Base-by-base conservation (phyloP, 2,329 filamentous ascomycete species). In the Periglandula ipomoeae region DNA sequence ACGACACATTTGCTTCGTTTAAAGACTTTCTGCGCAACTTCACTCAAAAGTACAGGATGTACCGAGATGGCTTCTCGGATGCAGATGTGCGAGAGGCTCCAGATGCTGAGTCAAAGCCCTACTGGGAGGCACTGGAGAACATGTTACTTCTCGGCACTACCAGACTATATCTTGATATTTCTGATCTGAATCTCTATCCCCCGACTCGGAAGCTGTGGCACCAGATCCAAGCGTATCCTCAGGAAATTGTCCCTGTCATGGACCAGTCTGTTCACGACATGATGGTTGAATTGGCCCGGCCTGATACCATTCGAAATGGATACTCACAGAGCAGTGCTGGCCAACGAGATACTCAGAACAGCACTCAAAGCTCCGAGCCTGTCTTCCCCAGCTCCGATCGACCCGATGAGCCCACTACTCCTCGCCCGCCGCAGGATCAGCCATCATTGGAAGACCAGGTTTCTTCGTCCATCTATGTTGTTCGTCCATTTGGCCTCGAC, bases 161-260 rank as follows among this genome's bases (percentile, higher is more conserved):
- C 17, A 85, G 86, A 50, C 76, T 98, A 37, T 96, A 96, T 62
- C 70, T 98, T 37, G 89, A 98, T 63, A 81, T 90, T 47, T 82
- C 81, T 49, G 94, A 98, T 58, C 74, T 98, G 51, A 95, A 94
- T 64, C 78, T 90, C 11, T 98, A 96, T 63, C 93, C 94, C 3
- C 83, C 89, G 1, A 97, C 93, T 0, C 75, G 85, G 58, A 97
- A 97, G 70, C 74, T 98, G 49, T 97, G 89, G 87, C 87, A 97
- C 64, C 94, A 98, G 66, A 74, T 94, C 50, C 88, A 95, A 64
- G 84, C 87, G 13, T 98, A 96, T 61, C 93, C 93, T 0, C 89
- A 93, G 61, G 93, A 98, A 75, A 90, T 98, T 47, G 86, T 98
- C 40, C 90, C 91, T 3, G 76, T 97, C 42, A 95, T 98, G 85